Base-by-base conservation (phyloP, 176 grass and related monocot genomes). In the Cocos nucifera region DNA sequence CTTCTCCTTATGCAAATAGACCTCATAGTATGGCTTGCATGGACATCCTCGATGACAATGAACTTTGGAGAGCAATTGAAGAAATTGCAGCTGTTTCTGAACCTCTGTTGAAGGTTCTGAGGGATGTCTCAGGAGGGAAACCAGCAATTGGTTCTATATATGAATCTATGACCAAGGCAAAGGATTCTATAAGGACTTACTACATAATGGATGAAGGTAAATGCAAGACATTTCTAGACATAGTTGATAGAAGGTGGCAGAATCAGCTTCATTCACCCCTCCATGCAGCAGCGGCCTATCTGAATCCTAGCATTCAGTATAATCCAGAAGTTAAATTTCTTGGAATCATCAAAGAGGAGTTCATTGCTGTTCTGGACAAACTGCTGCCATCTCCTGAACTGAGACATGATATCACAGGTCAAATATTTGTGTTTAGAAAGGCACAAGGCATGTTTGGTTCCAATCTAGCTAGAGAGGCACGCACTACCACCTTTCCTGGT, bases 141-240 rank as follows among this genome's bases (percentile, higher is more conserved):
- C 73, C 78, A 44, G 84, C 87, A 51, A 91, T 88, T 39, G 84
- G 93, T 35, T 91, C 73, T 49, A 91, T 97, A 78, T 97, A 97
- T 0, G 93, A 97, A 75, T 97, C 93, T 49, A 92, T 97, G 84
- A 97, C 87, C 12, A 97, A 85, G 61, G 84, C 86, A 27, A 97
- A 85, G 24, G 91, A 90, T 10, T 96, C 86, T 54, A 90, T 96
- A 53, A 80, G 93, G 74, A 98, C 84, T 17, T 98, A 98, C 73
- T 92, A 91, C 73, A 92, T 92, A 83, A 98, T 97, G 93, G 93
- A 98, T 48, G 93, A 98, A 80, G 68, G 75, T 16, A 92, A 98
- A 83, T 88, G 87, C 29, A 98, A 98, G 68, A 85, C 81, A 29
- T 92, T 91, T 59, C 65, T 98, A 32, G 91, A 90, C 65, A 90